phyloP scores from a whole-genome alignment of 495 filamentous ascomycete species.

The Xylaria acuta region DNA sequence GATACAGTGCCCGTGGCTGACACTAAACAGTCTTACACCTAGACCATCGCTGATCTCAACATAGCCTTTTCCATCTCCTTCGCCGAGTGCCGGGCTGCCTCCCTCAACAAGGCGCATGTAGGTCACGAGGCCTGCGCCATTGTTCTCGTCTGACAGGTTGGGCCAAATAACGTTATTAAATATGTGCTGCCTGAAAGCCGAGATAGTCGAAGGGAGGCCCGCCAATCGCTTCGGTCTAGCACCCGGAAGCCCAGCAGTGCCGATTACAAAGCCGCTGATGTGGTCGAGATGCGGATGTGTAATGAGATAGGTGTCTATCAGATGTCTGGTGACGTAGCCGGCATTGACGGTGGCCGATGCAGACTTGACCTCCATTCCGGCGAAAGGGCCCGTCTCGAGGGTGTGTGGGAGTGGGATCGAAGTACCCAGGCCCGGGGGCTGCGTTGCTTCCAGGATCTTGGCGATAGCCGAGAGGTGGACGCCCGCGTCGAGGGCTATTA shows the following conservation, averaged over 20 bases:
- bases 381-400: conserved; percentile 67
- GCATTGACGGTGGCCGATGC: conserved; percentile 75
- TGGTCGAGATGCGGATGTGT: conserved; percentile 97
- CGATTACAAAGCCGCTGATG: conserved; percentile 87
- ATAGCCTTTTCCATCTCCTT: conserved; percentile 78
- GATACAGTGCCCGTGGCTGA: conserved; percentile 89
- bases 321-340: conserved; percentile 71
- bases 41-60: conserved; percentile 84
- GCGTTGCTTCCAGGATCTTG: conserved; percentile 64
- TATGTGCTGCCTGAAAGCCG: conserved; percentile 88
- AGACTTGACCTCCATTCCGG: conserved; percentile 70
- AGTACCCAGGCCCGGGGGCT: conserved; percentile 54
- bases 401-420: conserved; percentile 40
- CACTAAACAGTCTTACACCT: conserved; percentile 73
- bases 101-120: conserved; percentile 88
- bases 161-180: conserved; percentile 99
- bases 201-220: conserved; percentile 82
- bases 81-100: conserved; percentile 80
- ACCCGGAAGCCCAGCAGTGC: conserved; percentile 82
- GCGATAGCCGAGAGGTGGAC: conserved; percentile 85
- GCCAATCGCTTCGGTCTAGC: conserved; percentile 80
- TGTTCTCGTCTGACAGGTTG: conserved; percentile 94
- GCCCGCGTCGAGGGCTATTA: conserved; percentile 91
- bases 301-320: conserved; percentile 87
- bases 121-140: conserved; percentile 88